phyloP scores from a whole-genome alignment of 306 rosid genomes.

The Castanospermum australe region DNA sequence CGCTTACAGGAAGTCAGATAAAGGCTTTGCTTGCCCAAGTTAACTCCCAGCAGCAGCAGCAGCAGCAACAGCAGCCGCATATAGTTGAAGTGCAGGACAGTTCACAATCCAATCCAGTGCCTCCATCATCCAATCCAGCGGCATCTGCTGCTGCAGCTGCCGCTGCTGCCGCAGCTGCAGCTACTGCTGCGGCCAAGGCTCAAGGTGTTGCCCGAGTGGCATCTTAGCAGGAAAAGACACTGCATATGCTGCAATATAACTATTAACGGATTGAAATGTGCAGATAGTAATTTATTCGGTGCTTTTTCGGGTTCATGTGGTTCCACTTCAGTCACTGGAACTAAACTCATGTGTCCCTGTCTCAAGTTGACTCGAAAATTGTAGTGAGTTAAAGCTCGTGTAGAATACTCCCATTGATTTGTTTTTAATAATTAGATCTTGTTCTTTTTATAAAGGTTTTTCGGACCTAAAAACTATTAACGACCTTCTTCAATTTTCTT shows the following conservation, averaged over 20 bases:
- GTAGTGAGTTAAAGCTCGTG: slow-evolving; percentile 8
- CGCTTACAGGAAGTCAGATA: slow-evolving; percentile 79
- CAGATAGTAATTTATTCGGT: slow-evolving; percentile 43
- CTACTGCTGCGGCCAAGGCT: slow-evolving; percentile 76
- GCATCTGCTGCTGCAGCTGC: slow-evolving; percentile 69
- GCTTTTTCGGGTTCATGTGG: slow-evolving; percentile 16
- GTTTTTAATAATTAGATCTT: neutral
- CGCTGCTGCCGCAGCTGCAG: slow-evolving; percentile 69
- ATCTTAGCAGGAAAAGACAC: slow-evolving; percentile 42
- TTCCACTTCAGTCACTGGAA: slow-evolving; percentile 37
- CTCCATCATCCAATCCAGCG: slow-evolving; percentile 65
- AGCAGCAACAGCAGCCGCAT: slow-evolving; percentile 41
- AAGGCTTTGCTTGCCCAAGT: slow-evolving; percentile 56
- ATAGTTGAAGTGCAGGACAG: slow-evolving; percentile 46
- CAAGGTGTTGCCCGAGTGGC: slow-evolving; percentile 66
- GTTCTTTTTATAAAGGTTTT: neutral
- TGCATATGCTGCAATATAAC: neutral
- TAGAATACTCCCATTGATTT: slow-evolving; percentile 17
- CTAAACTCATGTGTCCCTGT: slow-evolving; percentile 18
- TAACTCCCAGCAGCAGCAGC: slow-evolving; percentile 50
- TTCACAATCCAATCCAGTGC: slow-evolving; percentile 55
- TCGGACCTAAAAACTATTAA: neutral
- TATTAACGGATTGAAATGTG: slow-evolving; percentile 45
- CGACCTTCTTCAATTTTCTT: neutral
- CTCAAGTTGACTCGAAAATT: slow-evolving; percentile 35